These are phyloP conservation scores for Eleusine indica DNA, from an alignment of 176 grass and related monocot genomes.

Conservation along the genomic window DNA sequence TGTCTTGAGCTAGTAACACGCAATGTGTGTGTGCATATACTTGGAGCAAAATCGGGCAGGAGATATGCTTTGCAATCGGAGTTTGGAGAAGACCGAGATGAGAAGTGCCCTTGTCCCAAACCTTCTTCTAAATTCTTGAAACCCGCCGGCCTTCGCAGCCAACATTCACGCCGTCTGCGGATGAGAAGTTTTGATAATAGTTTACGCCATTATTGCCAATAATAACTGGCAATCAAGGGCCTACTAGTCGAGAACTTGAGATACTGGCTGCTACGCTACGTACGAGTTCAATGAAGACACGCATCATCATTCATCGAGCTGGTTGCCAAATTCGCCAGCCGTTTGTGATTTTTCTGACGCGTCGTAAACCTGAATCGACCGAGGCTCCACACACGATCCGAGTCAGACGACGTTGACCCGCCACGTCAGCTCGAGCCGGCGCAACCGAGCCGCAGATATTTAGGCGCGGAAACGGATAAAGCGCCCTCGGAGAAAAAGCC, in stretches of 20 bases:
- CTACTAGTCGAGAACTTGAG: no score
- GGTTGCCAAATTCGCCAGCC: background rate
- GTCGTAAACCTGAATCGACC: background rate
- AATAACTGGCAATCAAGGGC: background rate
- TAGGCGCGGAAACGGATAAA: background rate
- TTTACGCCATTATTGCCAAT: background rate
- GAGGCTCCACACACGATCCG: constrained; percentile 27
- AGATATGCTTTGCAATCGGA: no score
- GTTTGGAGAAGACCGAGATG: no score
- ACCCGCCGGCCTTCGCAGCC: background rate
- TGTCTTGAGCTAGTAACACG: background rate
- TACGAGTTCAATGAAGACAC: background rate
- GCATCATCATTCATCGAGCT: background rate
- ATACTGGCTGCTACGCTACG: background rate
- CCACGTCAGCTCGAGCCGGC: constrained; percentile 6
- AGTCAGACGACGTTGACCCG: constrained; percentile 26
- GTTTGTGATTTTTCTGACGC: background rate
- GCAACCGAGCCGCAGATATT: background rate
- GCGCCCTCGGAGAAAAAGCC: background rate
- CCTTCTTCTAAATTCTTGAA: background rate
- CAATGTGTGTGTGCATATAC: background rate
- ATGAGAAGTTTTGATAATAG: no score
- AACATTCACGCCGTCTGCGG: background rate
- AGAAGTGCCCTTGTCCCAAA: no score
- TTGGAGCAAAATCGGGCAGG: background rate